Evolutionary conservation across 345 rosid species (phyloP), one percentile per base, ranked within the genome.

Genomic region (Citrus unshiu): DNA sequence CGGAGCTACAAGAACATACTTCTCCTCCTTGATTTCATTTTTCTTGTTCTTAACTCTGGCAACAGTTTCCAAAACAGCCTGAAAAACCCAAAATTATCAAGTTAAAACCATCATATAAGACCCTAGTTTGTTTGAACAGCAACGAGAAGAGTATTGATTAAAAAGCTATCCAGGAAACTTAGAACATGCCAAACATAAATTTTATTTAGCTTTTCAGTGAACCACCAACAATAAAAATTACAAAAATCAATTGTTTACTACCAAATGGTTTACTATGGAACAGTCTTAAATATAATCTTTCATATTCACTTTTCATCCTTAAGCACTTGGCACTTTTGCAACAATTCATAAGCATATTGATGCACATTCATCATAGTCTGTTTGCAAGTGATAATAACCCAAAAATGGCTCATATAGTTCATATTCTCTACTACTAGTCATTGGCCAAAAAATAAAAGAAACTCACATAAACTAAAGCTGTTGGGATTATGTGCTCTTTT

Each of bases 61-160:
- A 29, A 93, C 97, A 64, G 95, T 93, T 89, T 93, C 98, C 88
- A 93, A 76, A 82, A 91, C 96, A 81, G 98, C 98, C 99, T 92
- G 89, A 80, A 25, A 43, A 81, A 69, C 76, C 24, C 73, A 78
- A 81, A 77, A 63, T 40, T 30, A 63, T 29, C 5, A 73, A 22
- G 32, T 74, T 68, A 57, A 73, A 73, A 3, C 1, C 16, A 22
- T 54, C 34, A 81, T 21, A 21, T 51, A 69, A 60, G 57, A 74
- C 74, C 63, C 34, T 9, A 63, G 70, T 75, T 59, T 24, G 37
- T 39, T 46, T 19, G 35, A 75, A 59, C 68, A 29, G 13, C 21
- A 12, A 30, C 22, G 49, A 65, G 32, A 51, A 46, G 27, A 19
- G 19, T 19, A 56, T 34, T 35, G 40, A 66, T 14, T 30, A 19